Evolutionary conservation across 768 basidiomycete genomes (phyloP), one percentile per base, ranked within the genome.

Genomic region (Boletus eberwhitei): DNA sequence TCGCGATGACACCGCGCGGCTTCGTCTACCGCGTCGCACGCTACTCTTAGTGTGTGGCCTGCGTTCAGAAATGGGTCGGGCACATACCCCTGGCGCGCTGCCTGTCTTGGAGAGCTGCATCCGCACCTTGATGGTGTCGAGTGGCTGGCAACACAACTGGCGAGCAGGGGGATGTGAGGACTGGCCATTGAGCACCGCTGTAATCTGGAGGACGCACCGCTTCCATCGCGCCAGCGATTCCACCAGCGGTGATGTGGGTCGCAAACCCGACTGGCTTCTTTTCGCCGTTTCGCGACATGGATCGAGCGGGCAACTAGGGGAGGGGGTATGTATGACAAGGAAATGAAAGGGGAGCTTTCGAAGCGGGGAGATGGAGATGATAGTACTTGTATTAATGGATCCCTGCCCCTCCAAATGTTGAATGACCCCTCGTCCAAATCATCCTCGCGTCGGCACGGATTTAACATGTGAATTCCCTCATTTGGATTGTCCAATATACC

Each of bases 101-200:
- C 93, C 84, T 11, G 93, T 87, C 72, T 77, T 84, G 54, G 90
- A 91, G 53, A 99, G 85, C 75, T 99, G 97, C 97, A 99, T 99
- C n/a, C 97, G 92, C 62, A 98, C 96, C 77, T 98, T 98, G 79
- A 98, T 98, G 24, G 97, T 98, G 71, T 99, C 97, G 41, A 98
- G 84, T 12, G 94, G 94, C 68, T 96, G 94, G 71, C 94, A 96
- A 65, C 71, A 79, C 55, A 91, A 69, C 89, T 92, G 43, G 26
- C 37, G 29, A 24, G 22, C 17, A 38, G 52, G 35, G 35, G 48
- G 22, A 41, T 12, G 31, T 60, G 52, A 60, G 59, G 26, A n/a
- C 3, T 11, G 34, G 2, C 6, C 8, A 2, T 40, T 38, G 17
- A 5, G 24, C 29, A 8, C 35, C 19, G 43, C 22, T 48, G 52